Percentiles rank a stretch among this genome's conserved stretches.
Evolutionary conservation across 164 flowering plant species (phyloP).

Genomic region (Piper longum): DNA sequence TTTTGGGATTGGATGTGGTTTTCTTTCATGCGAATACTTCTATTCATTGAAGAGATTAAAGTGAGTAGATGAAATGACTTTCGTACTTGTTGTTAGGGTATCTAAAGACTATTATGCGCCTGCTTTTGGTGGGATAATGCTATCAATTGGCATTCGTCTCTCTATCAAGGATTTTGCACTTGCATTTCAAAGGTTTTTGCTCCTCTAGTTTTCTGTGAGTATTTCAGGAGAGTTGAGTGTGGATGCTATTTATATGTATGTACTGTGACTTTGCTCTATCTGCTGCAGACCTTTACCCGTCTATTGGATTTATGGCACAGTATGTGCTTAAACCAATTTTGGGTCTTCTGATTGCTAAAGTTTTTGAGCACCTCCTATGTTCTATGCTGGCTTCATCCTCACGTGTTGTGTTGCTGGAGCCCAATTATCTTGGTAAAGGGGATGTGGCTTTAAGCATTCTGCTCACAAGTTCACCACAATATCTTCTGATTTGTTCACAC

Average conservation of each 20-base stretch:
- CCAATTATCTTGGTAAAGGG: slow-evolving; percentile 86
- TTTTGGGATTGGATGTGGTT: too few species aligned
- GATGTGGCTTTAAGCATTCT: slow-evolving; percentile 95
- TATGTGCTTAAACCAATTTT: slow-evolving; percentile 67
- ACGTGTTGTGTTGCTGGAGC: slow-evolving; percentile 88
- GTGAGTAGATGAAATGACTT: background rate
- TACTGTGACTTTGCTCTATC: background rate
- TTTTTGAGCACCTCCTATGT: slow-evolving; percentile 55
- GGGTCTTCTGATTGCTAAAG: slow-evolving; percentile 63
- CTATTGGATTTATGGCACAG: slow-evolving; percentile 75
- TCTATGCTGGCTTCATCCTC: slow-evolving; percentile 84
- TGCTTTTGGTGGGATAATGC: slow-evolving; percentile 97
- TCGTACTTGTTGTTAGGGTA: slow-evolving; percentile 41
- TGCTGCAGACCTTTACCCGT: slow-evolving; percentile 83
- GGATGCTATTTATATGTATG: background rate
- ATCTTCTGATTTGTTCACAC: slow-evolving; percentile 66
- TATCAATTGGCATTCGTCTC: slow-evolving; percentile 79
- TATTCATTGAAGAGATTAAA: background rate
- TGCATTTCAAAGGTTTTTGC: slow-evolving; percentile 56
- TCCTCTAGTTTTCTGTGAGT: background rate
- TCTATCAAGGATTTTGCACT: slow-evolving; percentile 86
- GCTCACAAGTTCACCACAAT: slow-evolving; percentile 73
- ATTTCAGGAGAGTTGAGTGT: background rate
- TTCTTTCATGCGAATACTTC: too few species aligned
- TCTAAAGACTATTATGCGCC: slow-evolving; percentile 89